Percentiles rank a stretch among this genome's conserved stretches.
Conservation (phyloP, 1,284 basidiomycete genomes). For the Ustilago xerochloae region DNA sequence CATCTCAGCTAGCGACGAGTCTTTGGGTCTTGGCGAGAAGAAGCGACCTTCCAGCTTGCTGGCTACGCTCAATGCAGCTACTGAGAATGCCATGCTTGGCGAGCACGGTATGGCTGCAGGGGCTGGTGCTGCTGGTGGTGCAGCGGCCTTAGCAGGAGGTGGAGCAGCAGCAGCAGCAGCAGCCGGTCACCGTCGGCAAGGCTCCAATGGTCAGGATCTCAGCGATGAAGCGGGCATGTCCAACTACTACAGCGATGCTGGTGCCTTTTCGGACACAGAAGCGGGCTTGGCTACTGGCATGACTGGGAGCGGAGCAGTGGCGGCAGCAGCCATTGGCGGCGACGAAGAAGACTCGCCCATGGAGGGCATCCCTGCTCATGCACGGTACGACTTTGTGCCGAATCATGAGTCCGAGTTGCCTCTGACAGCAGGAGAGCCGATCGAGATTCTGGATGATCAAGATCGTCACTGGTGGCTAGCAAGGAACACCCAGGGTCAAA, state of each 20-base stretch:
- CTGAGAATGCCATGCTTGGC: conserved; percentile 86
- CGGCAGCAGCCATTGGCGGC: conserved; percentile 70
- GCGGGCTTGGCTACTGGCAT: conserved; percentile 16
- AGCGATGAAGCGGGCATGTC: conserved; percentile 68
- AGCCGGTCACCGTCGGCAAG: conserved; percentile 70
- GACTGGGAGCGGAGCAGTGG: conserved; percentile 69
- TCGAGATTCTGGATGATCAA: conserved; percentile 60
- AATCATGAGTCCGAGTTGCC: conserved; percentile 59
- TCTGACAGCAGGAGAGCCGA: conserved; percentile 55
- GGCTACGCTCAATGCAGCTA: conserved; percentile 69
- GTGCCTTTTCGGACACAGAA: conserved; percentile 32
- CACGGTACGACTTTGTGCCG: conserved; percentile 61
- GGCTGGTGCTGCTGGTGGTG: conserved; percentile 27
- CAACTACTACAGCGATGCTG: conserved; percentile 57
- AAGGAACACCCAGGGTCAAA: conserved; percentile 47
- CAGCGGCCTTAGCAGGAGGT: conserved; percentile 40
- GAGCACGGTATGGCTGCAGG: conserved; percentile 78
- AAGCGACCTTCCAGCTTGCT: conserved; percentile 58
- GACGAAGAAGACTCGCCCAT: conserved; percentile 43
- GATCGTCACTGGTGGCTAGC: conserved; percentile 64
- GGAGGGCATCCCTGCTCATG: conserved; percentile 61
- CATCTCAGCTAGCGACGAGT: conserved; percentile 51
- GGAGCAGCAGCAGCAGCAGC: conserved; percentile 49
- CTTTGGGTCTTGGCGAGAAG: conserved; percentile 53
- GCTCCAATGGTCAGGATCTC: conserved; percentile 44